A percentile compares a stretch with the other conserved stretches of the same genome.
These are phyloP conservation scores for Orbilia brochopaga DNA, from an alignment of 2,329 filamentous ascomycete genomes.

Conservation along the genomic window DNA sequence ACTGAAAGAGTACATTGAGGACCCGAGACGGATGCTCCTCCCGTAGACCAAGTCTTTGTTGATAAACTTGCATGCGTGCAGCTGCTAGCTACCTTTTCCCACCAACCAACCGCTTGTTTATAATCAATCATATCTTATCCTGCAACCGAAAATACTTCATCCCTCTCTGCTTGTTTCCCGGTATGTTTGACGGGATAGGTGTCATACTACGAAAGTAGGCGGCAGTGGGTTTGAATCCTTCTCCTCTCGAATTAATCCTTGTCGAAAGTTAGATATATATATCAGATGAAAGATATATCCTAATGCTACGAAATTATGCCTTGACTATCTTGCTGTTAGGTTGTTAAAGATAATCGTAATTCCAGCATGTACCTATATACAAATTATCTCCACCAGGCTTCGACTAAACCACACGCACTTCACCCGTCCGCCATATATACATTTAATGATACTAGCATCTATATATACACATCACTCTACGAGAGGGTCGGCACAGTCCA, in stretches of 20 bases:
- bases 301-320: no score
- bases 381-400: background rate
- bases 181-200: no score
- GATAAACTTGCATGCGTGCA: background rate
- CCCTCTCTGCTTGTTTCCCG: background rate
- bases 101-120: slow-evolving; percentile 17
- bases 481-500: slow-evolving; percentile 59
- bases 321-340: no score
- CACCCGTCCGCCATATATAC: no score
- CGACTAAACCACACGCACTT: no score
- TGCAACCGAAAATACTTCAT: background rate
- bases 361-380: background rate
- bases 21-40: slow-evolving; percentile 88
- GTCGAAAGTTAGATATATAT: no score
- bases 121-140: slow-evolving; percentile 3
- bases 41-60: slow-evolving; percentile 50
- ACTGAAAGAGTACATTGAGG: slow-evolving; percentile 97
- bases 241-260: no score
- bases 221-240: no score
- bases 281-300: no score
- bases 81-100: background rate
- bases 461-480: slow-evolving; percentile 47
- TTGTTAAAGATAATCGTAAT: no score
- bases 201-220: no score
- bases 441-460: no score